Percentiles rank a stretch among this genome's conserved stretches.
phyloP scores from a whole-genome alignment of 2,329 filamentous ascomycete genomes.

The Sphaerulina populicola region DNA sequence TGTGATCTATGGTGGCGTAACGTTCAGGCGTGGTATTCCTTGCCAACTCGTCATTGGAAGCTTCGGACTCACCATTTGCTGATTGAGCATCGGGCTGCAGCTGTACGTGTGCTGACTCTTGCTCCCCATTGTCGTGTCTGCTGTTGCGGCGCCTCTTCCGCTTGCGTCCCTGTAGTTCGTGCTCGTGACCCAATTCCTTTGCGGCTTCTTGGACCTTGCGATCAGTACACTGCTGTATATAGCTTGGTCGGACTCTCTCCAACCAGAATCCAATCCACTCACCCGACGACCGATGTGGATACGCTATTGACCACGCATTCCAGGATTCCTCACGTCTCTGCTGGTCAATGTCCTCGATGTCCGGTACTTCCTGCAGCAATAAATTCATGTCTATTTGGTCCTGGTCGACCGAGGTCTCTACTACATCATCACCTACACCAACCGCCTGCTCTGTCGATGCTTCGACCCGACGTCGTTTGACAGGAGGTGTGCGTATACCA shows the following conservation, averaged over 20 bases:
- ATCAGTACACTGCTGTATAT: not conserved
- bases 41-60: too few species aligned
- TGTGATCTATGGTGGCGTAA: not conserved
- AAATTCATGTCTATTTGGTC: slow-evolving; percentile 12
- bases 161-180: not conserved
- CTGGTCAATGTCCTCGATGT: slow-evolving; percentile 21
- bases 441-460: not conserved
- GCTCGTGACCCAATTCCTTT: not conserved
- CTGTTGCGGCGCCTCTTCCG: not conserved
- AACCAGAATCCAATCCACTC: slow-evolving; percentile 27
- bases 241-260: slow-evolving; percentile 21
- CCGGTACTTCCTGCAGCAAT: slow-evolving; percentile 16
- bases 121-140: not conserved
- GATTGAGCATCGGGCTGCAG: not conserved
- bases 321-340: slow-evolving; percentile 24
- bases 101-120: not conserved
- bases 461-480: slow-evolving; percentile 5
- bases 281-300: slow-evolving; percentile 19
- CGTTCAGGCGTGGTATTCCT: too few species aligned
- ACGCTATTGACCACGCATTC: slow-evolving; percentile 19
- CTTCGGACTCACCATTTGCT: not conserved
- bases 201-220: not conserved
- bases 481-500: not conserved
- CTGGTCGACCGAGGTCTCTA: not conserved
- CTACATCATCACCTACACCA: not conserved